Conservation (phyloP, 345 rosid species). For the Citrus unshiu region DNA sequence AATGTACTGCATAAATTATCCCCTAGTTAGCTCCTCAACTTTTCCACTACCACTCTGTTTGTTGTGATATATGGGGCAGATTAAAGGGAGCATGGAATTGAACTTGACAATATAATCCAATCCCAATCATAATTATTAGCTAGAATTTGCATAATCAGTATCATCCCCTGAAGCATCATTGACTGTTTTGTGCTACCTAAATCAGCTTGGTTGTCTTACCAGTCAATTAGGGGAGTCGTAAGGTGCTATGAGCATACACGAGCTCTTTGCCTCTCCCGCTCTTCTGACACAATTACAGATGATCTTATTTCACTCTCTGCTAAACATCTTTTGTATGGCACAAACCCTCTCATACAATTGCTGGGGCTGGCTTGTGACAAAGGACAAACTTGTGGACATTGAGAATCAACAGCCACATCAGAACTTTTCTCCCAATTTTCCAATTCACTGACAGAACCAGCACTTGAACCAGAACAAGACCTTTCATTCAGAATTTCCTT, state of each 20-base stretch:
- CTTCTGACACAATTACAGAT: slow-evolving; percentile 30
- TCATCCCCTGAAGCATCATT: neutral
- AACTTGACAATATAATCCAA: neutral
- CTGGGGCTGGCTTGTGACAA: slow-evolving; percentile 3
- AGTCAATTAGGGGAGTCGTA: neutral
- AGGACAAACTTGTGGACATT: slow-evolving; percentile 12
- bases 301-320: slow-evolving; percentile 49
- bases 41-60: neutral
- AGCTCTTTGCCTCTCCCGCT: slow-evolving; percentile 41
- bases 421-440: slow-evolving; percentile 36
- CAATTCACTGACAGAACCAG: slow-evolving; percentile 31
- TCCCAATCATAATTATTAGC: neutral
- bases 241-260: slow-evolving; percentile 41
- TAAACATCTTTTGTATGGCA: slow-evolving; percentile 72
- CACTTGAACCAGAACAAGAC: slow-evolving; percentile 39
- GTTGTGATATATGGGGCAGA: neutral
- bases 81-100: neutral
- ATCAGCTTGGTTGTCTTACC: slow-evolving; percentile 1
- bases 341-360: slow-evolving; percentile 37
- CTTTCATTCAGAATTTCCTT: slow-evolving; percentile 34
- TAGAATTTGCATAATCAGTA: neutral
- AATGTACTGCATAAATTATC: neutral
- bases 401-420: slow-evolving; percentile 30
- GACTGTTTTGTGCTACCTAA: neutral
- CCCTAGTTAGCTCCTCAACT: neutral